Evolutionary conservation across 2,329 filamentous ascomycete genomes (phyloP).

Genomic region (Monosporascus sp.): DNA sequence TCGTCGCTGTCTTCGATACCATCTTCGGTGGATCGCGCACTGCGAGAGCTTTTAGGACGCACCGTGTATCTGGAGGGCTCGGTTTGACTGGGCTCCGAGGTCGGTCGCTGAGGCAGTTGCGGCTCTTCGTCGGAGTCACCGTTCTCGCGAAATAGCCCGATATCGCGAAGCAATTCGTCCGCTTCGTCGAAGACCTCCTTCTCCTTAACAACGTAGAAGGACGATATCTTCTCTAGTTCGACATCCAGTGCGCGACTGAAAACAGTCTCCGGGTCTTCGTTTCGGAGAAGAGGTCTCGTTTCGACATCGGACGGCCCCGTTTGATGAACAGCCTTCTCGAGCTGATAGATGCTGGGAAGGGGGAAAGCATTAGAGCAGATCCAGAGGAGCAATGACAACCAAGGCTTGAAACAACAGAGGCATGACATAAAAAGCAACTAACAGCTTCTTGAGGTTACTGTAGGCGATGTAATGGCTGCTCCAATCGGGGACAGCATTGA

Average conservation of each 20-base stretch:
- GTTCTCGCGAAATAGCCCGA: conserved; percentile 61
- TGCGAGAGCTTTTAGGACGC: conserved; percentile 27
- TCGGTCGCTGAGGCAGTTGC: conserved; percentile 22
- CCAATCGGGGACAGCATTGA: conserved; percentile 99
- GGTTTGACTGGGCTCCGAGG: conserved; percentile 17
- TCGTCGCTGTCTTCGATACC: conserved; percentile 56
- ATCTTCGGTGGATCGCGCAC: conserved; percentile 48
- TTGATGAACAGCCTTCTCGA: conserved; percentile 79
- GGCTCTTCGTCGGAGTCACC: conserved; percentile 36
- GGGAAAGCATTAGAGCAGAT: conserved; percentile 1
- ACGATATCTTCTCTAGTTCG: conserved; percentile 89
- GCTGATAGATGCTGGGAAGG: conserved; percentile 72
- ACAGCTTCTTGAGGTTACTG: conserved; percentile 98
- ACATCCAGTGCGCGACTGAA: conserved; percentile 79
- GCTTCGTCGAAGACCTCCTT: conserved; percentile 79
- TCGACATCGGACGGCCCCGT: conserved; percentile 65
- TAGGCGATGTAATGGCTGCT: conserved; percentile 97
- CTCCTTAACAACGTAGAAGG: conserved; percentile 88
- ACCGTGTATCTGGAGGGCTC: conserved; percentile 35
- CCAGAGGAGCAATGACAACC: neutral
- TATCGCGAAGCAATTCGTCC: conserved; percentile 68
- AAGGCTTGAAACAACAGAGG: neutral
- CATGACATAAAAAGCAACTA: conserved; percentile 29
- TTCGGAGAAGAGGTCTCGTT: conserved; percentile 72
- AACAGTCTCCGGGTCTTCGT: conserved; percentile 70